Conservation (phyloP, 2,329 filamentous ascomycete species). For the Saccharata proteae region DNA sequence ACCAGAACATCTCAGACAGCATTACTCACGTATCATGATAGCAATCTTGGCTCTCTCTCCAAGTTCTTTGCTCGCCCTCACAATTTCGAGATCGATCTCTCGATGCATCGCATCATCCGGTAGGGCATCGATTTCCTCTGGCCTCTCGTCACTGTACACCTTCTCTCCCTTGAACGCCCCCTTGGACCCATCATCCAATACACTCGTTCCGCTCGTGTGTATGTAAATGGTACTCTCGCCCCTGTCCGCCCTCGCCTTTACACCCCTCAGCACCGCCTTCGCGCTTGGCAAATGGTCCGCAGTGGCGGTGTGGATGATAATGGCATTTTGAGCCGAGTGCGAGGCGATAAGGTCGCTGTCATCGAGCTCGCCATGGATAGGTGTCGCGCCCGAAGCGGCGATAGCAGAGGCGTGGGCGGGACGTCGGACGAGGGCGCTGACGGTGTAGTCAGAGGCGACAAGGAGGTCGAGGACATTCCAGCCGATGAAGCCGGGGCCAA, state of each 20-base stretch:
- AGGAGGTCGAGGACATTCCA: constrained; percentile 35
- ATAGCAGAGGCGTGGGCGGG: constrained; percentile 25
- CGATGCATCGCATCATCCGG: constrained; percentile 33
- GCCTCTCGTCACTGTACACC: constrained; percentile 32
- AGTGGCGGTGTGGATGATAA: constrained; percentile 36
- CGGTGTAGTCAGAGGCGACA: constrained; percentile 27
- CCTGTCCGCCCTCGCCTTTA: constrained; percentile 26
- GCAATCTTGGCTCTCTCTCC: constrained; percentile 31
- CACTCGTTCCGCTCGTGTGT: constrained; percentile 35
- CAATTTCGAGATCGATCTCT: constrained; percentile 33
- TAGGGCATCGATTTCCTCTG: constrained; percentile 29
- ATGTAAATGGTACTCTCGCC: constrained; percentile 34
- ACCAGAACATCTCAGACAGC: too few species aligned
- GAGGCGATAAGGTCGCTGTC: constrained; percentile 27
- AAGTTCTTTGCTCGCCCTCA: constrained; percentile 24
- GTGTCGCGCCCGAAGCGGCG: constrained; percentile 24
- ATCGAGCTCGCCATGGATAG: constrained; percentile 30
- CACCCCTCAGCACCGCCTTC: constrained; percentile 32
- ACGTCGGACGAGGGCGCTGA: constrained; percentile 33
- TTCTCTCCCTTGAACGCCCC: constrained; percentile 25
- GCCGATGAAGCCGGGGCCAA: constrained; percentile 38
- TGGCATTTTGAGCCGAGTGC: constrained; percentile 3
- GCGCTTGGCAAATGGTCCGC: constrained; percentile 36
- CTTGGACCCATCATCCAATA: constrained; percentile 27
- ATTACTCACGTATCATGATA: constrained; percentile 37